Base-by-base conservation (phyloP, 495 filamentous ascomycete genomes). In the Articulospora tetracladia region DNA sequence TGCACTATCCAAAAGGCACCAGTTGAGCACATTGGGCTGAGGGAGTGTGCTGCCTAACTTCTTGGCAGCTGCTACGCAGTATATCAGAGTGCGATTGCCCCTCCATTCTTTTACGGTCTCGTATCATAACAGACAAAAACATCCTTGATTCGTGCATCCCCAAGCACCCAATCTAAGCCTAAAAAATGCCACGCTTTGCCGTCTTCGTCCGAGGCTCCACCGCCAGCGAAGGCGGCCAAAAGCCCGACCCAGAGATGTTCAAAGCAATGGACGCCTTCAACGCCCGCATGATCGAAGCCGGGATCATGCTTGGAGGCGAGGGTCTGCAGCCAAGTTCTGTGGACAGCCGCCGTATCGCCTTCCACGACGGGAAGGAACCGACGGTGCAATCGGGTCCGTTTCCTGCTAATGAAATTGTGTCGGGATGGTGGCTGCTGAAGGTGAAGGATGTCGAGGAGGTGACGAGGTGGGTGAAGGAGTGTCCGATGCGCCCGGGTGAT, bases 371-470 rank as follows among this genome's bases (percentile, higher is more conserved):
- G 0, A 20, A 23, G 11, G 26, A 27, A 10, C 36, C 60, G 15
- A 62, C 36, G 26, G 49, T 66, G 17, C 36, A 15, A 20, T 23
- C 22, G 17, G 63, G 63, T 26, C 63, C 63, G 3, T 66, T 66
- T 50, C 30, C 41, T 20, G 10, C 44, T 6, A 22, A 44, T 22
- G 27, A 32, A 7, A 20, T 63, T 39, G 55, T 66, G 3, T 58
- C 55, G 4, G 63, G 60, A 12, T 59, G 34, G 55, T 66, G 63
- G 63, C 22, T 66, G n/a, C 46, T 66, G 27, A 59, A 66, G 51
- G 61, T 41, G 50, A 44, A 59, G 36, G 34, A 63, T 28, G 25
- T 64, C 17, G 56, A 63, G 10, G 61, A 64, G 53, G 61, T 56
- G 7, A 19, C 60, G 19, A 52, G 50, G 17, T 66, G 61, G 64